Conservation (phyloP, 306 rosid genomes). For the Dalbergia oliveri region DNA sequence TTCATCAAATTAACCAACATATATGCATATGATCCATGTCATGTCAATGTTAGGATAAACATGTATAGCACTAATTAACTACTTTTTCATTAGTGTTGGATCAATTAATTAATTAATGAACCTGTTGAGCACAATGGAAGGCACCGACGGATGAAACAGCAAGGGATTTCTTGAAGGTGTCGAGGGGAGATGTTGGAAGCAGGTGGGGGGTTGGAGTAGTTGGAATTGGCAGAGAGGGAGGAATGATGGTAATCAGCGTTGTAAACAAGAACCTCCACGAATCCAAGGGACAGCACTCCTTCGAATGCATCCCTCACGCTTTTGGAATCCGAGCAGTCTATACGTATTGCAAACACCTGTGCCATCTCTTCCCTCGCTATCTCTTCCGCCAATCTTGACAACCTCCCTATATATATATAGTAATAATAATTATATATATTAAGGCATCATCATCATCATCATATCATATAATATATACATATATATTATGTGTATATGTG, state of each 20-base stretch:
- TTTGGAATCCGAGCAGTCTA: conserved; percentile 83
- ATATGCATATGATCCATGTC: too few relatives aligned
- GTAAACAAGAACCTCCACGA: conserved; percentile 82
- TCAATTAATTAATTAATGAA: background rate
- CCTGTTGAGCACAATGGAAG: conserved; percentile 94
- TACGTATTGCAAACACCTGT: conserved; percentile 89
- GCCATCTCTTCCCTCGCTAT: conserved; percentile 91
- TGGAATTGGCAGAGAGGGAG: conserved; percentile 19
- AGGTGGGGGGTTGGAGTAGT: conserved; percentile 41
- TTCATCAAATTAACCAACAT: too few relatives aligned
- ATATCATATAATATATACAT: too few relatives aligned
- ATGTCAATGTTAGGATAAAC: too few relatives aligned
- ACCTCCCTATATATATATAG: conserved; percentile 53
- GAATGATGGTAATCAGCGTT: conserved; percentile 64
- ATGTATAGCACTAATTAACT: too few relatives aligned
- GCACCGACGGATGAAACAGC: conserved; percentile 89
- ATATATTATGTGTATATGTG: too few relatives aligned
- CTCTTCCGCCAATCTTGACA: conserved; percentile 90
- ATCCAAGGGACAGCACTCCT: conserved; percentile 85
- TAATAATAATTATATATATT: background rate
- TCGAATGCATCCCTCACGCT: conserved; percentile 94
- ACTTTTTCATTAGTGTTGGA: too few relatives aligned
- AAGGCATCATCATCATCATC: too few relatives aligned
- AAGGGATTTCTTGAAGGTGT: conserved; percentile 73
- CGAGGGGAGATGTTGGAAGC: conserved; percentile 62